Base-by-base conservation (phyloP, 2,329 filamentous ascomycete species). In the Lizonia empirigonia region DNA sequence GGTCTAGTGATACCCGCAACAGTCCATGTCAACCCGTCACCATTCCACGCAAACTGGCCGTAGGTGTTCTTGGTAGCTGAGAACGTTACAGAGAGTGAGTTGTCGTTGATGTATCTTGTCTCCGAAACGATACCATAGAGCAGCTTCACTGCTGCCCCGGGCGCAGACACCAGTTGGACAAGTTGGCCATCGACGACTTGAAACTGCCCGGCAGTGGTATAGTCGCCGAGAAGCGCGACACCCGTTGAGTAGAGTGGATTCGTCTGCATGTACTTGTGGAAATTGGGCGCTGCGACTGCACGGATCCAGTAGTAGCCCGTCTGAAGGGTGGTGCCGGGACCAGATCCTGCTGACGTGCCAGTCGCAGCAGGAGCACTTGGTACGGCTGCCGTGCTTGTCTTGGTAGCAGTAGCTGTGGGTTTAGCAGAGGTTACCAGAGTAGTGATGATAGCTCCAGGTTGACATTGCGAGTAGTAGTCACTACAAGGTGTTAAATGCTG, bases 1-100 rank as follows among this genome's bases (percentile, higher is more conserved):
- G 81, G 82, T 27, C 83, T 67, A 39, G 72, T 69, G 26, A 85
- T 69, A 19, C 75, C 77, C 1, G 76, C 64, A 12, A 74, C 75
- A 44, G 68, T 76, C 83, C 83, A 85, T 9, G 79, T 80, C 26
- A 85, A 64, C 2, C 81, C 77, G 65, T 85, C 83, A n/a, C 82
- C 82, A 56, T 79, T 77, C 67, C 79, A 86, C 0, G 70, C 77
- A 64, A 85, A 85, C 0, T 77, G 77, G 6, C 83, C 83, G 50
- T 82, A 85, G 0, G 75, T 70, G 64, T 81, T 84, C 64, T 79
- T 75, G 32, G 72, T 76, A 37, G 74, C 71, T 16, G 74, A 75
- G 69, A 85, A 85, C 37, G 73, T 78, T 3, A 84, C 78, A 4
- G 75, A 69, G 33, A 85, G 75, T 42, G 75, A 61, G 29, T 76